A percentile compares a stretch with the other conserved stretches of the same genome.
Conservation (phyloP, 192 early-diverging fungal species). For the Chytriomyces sp. region DNA sequence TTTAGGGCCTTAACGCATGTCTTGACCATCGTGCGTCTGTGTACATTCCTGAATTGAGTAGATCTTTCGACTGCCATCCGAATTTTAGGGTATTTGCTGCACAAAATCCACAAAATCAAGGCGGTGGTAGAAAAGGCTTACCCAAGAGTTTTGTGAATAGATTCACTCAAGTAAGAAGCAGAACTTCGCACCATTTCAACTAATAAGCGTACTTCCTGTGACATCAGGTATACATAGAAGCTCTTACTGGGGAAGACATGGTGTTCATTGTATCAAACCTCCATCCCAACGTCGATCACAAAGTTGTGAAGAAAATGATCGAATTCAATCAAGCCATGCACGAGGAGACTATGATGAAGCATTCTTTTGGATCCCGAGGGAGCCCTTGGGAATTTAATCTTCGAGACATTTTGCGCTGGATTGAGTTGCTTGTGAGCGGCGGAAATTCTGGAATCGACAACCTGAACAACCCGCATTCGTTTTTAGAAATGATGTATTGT, state of each 20-base stretch:
- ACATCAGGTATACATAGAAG: constrained; percentile 90
- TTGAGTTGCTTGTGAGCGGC: constrained; percentile 73
- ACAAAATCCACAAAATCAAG: constrained; percentile 95
- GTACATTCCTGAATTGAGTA: constrained; percentile 94
- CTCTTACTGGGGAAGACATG: constrained; percentile 77
- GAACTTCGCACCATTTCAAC: no score
- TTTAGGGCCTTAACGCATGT: constrained; percentile 90
- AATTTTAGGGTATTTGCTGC: constrained; percentile 95
- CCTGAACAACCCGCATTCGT: constrained; percentile 57
- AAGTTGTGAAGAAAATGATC: constrained; percentile 58
- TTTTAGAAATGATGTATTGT: constrained; percentile 81
- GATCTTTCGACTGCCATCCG: constrained; percentile 74
- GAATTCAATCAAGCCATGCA: constrained; percentile 88
- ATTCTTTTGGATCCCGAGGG: constrained; percentile 75
- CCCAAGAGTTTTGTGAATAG: constrained; percentile 97
- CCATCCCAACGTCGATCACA: constrained; percentile 34
- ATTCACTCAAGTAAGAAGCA: constrained; percentile 71
- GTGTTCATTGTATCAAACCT: constrained; percentile 68
- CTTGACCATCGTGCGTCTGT: constrained; percentile 95
- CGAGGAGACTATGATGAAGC: constrained; percentile 76
- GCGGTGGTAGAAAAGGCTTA: constrained; percentile 97
- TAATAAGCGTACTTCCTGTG: no score
- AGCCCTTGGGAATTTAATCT: constrained; percentile 98
- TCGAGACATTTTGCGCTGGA: constrained; percentile 94
- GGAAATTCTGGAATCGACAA: constrained; percentile 37